These are phyloP conservation scores for Suillus subaureus DNA, from an alignment of 768 basidiomycete species.

Conservation along the genomic window DNA sequence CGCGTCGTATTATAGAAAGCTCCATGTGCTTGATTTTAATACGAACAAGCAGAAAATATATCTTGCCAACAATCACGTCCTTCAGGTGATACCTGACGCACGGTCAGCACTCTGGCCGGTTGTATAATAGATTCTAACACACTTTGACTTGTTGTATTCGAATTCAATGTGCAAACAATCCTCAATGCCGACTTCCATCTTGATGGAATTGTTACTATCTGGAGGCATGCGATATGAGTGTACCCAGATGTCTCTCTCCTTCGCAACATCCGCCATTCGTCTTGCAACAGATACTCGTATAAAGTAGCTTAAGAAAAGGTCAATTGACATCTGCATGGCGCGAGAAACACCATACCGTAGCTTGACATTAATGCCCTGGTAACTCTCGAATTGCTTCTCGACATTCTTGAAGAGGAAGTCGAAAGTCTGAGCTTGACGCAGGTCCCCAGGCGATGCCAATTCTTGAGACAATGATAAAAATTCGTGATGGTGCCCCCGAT, in stretches of 20 bases:
- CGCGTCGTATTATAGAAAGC: constrained; percentile 93
- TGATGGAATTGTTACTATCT: constrained; percentile 96
- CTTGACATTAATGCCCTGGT: constrained; percentile 98
- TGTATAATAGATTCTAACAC: constrained; percentile 31
- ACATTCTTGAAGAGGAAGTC: constrained; percentile 99
- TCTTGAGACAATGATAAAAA: constrained; percentile 96
- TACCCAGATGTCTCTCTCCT: constrained; percentile 96
- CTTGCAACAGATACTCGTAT: constrained; percentile 89
- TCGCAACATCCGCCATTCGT: constrained; percentile 89
- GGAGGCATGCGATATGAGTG: constrained; percentile 99
- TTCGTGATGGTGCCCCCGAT: constrained; percentile 97
- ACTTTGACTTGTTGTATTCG: constrained; percentile 99
- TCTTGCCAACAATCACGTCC: constrained; percentile 99
- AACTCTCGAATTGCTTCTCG: constrained; percentile 98
- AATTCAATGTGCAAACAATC: constrained; percentile 99
- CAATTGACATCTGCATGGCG: constrained; percentile 6
- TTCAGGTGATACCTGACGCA: constrained; percentile 88
- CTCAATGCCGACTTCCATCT: constrained; percentile 99
- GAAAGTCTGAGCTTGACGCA: constrained; percentile 94
- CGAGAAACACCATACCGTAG: constrained; percentile 65
- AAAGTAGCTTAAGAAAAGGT: constrained; percentile 68
- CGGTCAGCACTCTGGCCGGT: constrained; percentile 7
- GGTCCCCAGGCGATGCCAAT: constrained; percentile 92
- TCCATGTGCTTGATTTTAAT: constrained; percentile 99
- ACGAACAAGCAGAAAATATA: constrained; percentile 96